Base-by-base conservation (phyloP, 2,329 filamentous ascomycete species). In the Calonectria pseudoturangicola region DNA sequence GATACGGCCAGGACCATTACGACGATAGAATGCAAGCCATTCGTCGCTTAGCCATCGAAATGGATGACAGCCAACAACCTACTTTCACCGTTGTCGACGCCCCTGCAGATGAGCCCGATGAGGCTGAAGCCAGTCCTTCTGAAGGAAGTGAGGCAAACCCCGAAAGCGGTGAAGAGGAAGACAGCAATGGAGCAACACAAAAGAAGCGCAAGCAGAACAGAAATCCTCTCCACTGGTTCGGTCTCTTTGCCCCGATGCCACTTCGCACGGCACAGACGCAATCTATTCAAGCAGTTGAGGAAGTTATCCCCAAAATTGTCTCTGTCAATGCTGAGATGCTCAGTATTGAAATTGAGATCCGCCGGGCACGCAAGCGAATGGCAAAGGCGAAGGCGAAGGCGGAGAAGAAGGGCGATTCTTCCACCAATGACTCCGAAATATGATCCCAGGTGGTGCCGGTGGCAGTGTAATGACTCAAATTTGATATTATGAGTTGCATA, bases 1-100 rank as follows among this genome's bases (percentile, higher is more conserved):
- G 91, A 50, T 95, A 93, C 81, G 93, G 93, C 3, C 88, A 87
- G 74, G 92, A 94, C 77, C 89, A 90, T 79, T 96, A 94, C 81
- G 93, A 96, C 82, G 89, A 91, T 75, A 89, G 94, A 58, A 94
- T 95, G 91, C 91, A 91, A 80, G 92, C 93, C 3, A 83, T 83
- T 27, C 84, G 89, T 66, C 82, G 83, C 67, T 76, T 92, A 36
- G 63, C 60, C 10, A 77, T 82, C 9, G 41, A 68, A 4, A 70
- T 71, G 21, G 70, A 76, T 21, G 72, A 72, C 68, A 56, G n/a
- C 36, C 30, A 33, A 33, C 30, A 64, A n/a, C 73, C 78, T 6
- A 60, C 21, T 2, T 83, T 81, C 63, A 33, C 70, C 1, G 47
- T 82, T 30, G 15, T 39, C 4, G 54, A 75, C 25, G 68, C 33